A percentile compares a stretch with the other conserved stretches of the same genome.
phyloP scores from a whole-genome alignment of 306 rosid species.

The Medicago ruthenica region DNA sequence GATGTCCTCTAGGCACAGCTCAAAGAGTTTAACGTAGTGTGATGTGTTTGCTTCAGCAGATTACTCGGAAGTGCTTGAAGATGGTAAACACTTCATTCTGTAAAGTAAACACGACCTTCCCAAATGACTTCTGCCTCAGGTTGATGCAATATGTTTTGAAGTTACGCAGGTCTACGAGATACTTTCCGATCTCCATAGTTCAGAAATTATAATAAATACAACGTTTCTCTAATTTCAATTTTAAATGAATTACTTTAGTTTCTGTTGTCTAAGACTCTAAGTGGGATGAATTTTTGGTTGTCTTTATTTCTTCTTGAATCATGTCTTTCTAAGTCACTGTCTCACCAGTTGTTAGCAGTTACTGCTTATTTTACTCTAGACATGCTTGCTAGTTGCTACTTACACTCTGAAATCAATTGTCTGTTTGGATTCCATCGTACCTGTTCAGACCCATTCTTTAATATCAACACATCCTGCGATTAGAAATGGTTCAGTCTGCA shows the following conservation, averaged over 20 bases:
- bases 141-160: conserved; percentile 31
- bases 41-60: conserved; percentile 45
- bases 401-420: conserved; percentile 17
- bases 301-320: conserved; percentile 11
- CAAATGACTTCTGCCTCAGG: conserved; percentile 30
- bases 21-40: conserved; percentile 25
- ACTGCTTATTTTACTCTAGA: conserved; percentile 30
- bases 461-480: conserved; percentile 71
- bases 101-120: conserved; percentile 27
- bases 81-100: conserved; percentile 9
- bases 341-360: conserved; percentile 18
- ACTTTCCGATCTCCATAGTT: conserved; percentile 25
- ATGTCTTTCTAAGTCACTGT: conserved; percentile 13
- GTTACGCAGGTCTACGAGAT: conserved; percentile 29
- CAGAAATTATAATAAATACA: conserved; percentile 14
- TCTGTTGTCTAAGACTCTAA: not conserved
- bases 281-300: not conserved
- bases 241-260: conserved; percentile 19
- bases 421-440: conserved; percentile 49
- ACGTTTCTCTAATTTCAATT: conserved; percentile 19
- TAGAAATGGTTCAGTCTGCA: conserved; percentile 45
- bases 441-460: conserved; percentile 84
- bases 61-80: conserved; percentile 39
- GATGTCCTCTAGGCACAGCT: conserved; percentile 5
- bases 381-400: conserved; percentile 10